Evolutionary conservation across 305 asterid species (phyloP).

Genomic region (Rubia balearica): DNA sequence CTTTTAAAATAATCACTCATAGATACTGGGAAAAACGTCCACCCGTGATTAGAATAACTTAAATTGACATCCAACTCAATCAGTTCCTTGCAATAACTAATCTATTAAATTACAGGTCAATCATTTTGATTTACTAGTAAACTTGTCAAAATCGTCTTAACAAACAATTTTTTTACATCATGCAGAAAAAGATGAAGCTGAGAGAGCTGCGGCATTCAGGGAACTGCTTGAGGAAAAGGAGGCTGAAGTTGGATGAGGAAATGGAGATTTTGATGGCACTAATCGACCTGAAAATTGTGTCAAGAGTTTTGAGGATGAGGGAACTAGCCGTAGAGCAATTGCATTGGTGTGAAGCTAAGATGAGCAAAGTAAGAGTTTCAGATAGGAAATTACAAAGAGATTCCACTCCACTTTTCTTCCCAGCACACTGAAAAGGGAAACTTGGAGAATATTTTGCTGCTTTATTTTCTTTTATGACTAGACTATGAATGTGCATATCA

Average conservation of each 20-base stretch:
- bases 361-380: constrained; percentile 70
- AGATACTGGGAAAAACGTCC: too few relatives aligned
- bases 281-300: constrained; percentile 72
- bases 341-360: constrained; percentile 92
- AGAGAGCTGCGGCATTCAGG: constrained; percentile 50
- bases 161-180: too few relatives aligned
- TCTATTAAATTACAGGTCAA: too few relatives aligned
- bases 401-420: constrained; percentile 91
- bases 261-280: constrained; percentile 65
- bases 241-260: constrained; percentile 43
- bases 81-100: too few relatives aligned
- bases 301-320: constrained; percentile 74
- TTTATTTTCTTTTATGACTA: background rate
- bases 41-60: too few relatives aligned
- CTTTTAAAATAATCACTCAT: too few relatives aligned
- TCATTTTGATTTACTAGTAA: too few relatives aligned
- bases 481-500: background rate
- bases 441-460: background rate
- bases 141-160: too few relatives aligned
- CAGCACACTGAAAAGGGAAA: constrained; percentile 45
- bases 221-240: constrained; percentile 46
- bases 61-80: too few relatives aligned
- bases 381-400: constrained; percentile 83
- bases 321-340: constrained; percentile 61
- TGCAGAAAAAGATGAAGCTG: constrained; percentile 65